Evolutionary conservation across 2,329 filamentous ascomycete species (phyloP).

Genomic region (Metarhizium album): DNA sequence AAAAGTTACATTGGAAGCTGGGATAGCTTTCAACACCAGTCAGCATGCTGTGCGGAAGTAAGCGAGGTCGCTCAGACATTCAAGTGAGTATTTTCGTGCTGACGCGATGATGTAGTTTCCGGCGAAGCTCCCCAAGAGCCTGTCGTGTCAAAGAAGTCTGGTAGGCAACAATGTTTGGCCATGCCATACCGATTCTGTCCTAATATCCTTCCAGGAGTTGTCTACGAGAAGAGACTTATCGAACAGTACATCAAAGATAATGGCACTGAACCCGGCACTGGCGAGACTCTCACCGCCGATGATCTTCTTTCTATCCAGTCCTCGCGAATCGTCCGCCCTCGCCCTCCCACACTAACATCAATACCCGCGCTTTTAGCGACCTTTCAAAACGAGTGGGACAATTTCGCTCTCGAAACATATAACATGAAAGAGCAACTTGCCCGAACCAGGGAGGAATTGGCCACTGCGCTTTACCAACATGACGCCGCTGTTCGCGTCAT

Average conservation of each 20-base stretch:
- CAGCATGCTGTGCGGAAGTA: constrained; percentile 40
- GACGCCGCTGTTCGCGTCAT: constrained; percentile 96
- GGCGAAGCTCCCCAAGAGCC: constrained; percentile 93
- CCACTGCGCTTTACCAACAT: constrained; percentile 89
- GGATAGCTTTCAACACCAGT: constrained; percentile 16
- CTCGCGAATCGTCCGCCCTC: constrained; percentile 71
- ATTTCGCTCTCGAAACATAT: constrained; percentile 82
- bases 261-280: constrained; percentile 82
- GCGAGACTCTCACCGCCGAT: constrained; percentile 70
- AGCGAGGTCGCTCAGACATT: constrained; percentile 9
- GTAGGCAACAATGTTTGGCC: constrained; percentile 35
- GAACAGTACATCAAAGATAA: constrained; percentile 91
- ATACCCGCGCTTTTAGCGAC: constrained; percentile 88
- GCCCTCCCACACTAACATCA: constrained; percentile 87
- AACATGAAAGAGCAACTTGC: constrained; percentile 81
- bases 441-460: constrained; percentile 86
- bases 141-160: constrained; percentile 89
- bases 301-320: constrained; percentile 85
- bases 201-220: constrained; percentile 46
- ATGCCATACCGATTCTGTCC: neutral
- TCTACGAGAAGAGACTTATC: constrained; percentile 92
- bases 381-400: constrained; percentile 98
- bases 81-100: neutral
- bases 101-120: constrained; percentile 54
- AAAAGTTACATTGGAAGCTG: constrained; percentile 11